These are phyloP conservation scores for Dalbergia cochinchinensis DNA, from an alignment of 306 rosid genomes.

Conservation along the genomic window DNA sequence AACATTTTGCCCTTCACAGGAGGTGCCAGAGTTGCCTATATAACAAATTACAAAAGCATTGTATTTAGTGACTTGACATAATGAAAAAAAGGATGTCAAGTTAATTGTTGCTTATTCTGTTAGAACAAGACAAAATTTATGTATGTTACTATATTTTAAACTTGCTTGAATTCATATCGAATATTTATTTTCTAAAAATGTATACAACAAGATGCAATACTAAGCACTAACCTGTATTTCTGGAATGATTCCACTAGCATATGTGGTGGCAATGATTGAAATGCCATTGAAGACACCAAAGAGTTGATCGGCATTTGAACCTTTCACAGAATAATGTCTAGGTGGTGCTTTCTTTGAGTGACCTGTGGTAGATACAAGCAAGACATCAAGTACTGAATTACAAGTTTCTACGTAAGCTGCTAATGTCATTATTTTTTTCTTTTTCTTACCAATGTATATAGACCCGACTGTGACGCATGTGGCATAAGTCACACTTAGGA, in stretches of 20 bases:
- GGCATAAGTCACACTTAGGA: conserved; percentile 63
- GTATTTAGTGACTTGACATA: conserved; percentile 20
- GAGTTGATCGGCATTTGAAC: conserved; percentile 47
- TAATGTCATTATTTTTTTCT: background rate
- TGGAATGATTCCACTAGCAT: conserved; percentile 82
- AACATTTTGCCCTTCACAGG: conserved; percentile 87
- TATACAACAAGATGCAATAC: conserved; percentile 22
- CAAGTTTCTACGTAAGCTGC: conserved; percentile 41
- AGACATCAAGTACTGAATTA: conserved; percentile 37
- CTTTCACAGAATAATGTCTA: conserved; percentile 58
- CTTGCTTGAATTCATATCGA: conserved; percentile 19
- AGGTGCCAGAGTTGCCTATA: conserved; percentile 82
- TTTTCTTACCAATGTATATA: conserved; percentile 65
- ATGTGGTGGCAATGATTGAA: conserved; percentile 73
- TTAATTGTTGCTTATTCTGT: conserved; percentile 29
- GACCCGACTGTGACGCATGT: conserved; percentile 65
- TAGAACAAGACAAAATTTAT: background rate
- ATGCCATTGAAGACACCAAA: conserved; percentile 75
- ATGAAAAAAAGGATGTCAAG: background rate
- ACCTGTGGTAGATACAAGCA: conserved; percentile 53
- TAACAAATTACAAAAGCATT: conserved; percentile 11
- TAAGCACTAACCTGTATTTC: conserved; percentile 82
- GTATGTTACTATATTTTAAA: background rate
- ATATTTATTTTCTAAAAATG: conserved; percentile 3
- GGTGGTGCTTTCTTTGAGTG: conserved; percentile 63